Conservation (phyloP, 2,329 filamentous ascomycete species). For the Fusarium coicis region DNA sequence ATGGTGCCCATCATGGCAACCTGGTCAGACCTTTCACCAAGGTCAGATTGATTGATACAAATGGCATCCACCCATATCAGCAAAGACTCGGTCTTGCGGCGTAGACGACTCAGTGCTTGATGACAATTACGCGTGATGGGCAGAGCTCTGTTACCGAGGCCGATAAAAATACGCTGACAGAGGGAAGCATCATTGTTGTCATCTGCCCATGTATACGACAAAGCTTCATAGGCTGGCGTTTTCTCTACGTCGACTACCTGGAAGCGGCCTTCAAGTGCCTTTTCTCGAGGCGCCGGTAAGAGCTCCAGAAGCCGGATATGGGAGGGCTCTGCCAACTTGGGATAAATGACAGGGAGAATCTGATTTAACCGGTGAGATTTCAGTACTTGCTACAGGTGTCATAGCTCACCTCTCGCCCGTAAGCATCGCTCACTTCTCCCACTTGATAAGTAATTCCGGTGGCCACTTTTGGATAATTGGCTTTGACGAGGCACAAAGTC, state of each 20-base stretch:
- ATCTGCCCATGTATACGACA: conserved; percentile 32
- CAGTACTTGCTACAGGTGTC: neutral
- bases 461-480: neutral
- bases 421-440: conserved; percentile 11
- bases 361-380: neutral
- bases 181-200: conserved; percentile 4
- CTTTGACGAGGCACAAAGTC: neutral
- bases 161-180: conserved; percentile 27
- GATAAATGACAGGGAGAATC: conserved; percentile 17
- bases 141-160: conserved; percentile 8
- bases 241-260: conserved; percentile 2
- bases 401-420: conserved; percentile 16
- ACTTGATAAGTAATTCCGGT: conserved; percentile 3
- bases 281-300: neutral
- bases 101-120: conserved; percentile 10
- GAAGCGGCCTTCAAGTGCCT: conserved; percentile 16
- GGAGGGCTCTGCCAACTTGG: neutral
- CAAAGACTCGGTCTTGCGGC: neutral
- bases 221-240: conserved; percentile 6
- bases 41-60: conserved; percentile 23
- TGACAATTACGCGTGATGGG: conserved; percentile 26
- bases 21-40: conserved; percentile 21
- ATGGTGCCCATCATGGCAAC: conserved; percentile 20
- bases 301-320: conserved; percentile 22
- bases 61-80: conserved; percentile 27